These are phyloP conservation scores for Didymella lethalis DNA, from an alignment of 2,329 filamentous ascomycete species.

Conservation along the genomic window DNA sequence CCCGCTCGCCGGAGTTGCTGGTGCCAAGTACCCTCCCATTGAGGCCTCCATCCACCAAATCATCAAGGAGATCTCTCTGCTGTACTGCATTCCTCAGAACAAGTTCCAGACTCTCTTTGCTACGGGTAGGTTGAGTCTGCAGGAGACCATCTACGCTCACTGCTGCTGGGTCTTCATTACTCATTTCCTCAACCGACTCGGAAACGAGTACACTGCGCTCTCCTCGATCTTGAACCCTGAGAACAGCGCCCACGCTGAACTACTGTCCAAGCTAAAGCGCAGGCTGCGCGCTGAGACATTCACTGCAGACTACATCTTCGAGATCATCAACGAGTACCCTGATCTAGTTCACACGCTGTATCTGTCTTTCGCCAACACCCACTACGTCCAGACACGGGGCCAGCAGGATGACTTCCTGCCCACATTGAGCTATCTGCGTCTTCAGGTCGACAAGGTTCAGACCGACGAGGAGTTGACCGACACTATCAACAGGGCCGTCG, in stretches of 20 bases:
- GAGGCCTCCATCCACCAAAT: conserved; percentile 98
- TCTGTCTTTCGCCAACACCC: conserved; percentile 87
- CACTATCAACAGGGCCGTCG: conserved; percentile 51
- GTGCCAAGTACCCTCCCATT: conserved; percentile 74
- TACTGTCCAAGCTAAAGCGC: conserved; percentile 94
- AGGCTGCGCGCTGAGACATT: conserved; percentile 95
- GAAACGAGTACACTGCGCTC: conserved; percentile 88
- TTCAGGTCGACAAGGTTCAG: conserved; percentile 69
- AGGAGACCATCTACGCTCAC: conserved; percentile 97
- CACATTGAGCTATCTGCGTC: conserved; percentile 71
- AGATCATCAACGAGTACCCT: conserved; percentile 94
- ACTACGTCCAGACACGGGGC: conserved; percentile 74
- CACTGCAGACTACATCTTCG: conserved; percentile 95
- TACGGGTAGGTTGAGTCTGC: conserved; percentile 83
- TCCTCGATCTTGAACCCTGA: conserved; percentile 79
- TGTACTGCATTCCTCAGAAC: conserved; percentile 98
- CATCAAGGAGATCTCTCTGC: conserved; percentile 95
- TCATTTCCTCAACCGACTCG: conserved; percentile 96
- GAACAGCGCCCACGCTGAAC: conserved; percentile 84
- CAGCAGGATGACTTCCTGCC: conserved; percentile 74
- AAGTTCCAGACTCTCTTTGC: conserved; percentile 92
- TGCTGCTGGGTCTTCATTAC: conserved; percentile 98
- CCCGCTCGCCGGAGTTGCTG: conserved; percentile 61
- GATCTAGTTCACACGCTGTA: conserved; percentile 87
- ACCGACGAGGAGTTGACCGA: conserved; percentile 50